Conservation (phyloP, 306 rosid genomes). For the Inga oerstediana region DNA sequence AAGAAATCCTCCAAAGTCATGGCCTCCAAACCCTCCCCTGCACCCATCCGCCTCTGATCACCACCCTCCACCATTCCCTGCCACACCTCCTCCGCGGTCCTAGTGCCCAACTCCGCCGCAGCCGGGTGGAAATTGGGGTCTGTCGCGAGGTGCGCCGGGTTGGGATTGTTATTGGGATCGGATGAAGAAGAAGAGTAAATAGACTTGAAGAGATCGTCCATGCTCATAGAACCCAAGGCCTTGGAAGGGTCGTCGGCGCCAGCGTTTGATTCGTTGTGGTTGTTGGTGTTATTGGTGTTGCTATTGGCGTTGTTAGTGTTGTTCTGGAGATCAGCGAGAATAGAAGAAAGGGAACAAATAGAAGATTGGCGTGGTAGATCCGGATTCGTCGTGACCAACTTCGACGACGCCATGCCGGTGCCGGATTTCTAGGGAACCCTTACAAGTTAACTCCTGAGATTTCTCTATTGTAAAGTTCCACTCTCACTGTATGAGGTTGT, state of each 20-base stretch:
- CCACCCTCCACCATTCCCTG: constrained; percentile 55
- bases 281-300: not conserved
- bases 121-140: constrained; percentile 17
- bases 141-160: not conserved
- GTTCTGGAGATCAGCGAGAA: constrained; percentile 60
- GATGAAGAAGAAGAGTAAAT: constrained; percentile 40
- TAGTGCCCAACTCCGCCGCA: constrained; percentile 22
- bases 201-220: constrained; percentile 72
- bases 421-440: constrained; percentile 35
- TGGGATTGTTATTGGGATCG: constrained; percentile 15
- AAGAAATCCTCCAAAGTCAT: constrained; percentile 73
- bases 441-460: not conserved
- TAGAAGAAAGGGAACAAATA: constrained; percentile 58
- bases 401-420: constrained; percentile 68
- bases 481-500: not conserved
- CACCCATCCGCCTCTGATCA: constrained; percentile 31
- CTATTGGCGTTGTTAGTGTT: not conserved
- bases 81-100: constrained; percentile 65
- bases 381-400: constrained; percentile 61
- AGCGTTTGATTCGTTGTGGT: not conserved
- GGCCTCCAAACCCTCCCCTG: constrained; percentile 35
- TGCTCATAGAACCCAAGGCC: constrained; percentile 44
- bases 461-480: not conserved
- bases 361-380: constrained; percentile 75
- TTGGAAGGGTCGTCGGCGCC: constrained; percentile 26